Base-by-base conservation (phyloP, 2,329 filamentous ascomycete genomes). In the Hypoxylon sp. region DNA sequence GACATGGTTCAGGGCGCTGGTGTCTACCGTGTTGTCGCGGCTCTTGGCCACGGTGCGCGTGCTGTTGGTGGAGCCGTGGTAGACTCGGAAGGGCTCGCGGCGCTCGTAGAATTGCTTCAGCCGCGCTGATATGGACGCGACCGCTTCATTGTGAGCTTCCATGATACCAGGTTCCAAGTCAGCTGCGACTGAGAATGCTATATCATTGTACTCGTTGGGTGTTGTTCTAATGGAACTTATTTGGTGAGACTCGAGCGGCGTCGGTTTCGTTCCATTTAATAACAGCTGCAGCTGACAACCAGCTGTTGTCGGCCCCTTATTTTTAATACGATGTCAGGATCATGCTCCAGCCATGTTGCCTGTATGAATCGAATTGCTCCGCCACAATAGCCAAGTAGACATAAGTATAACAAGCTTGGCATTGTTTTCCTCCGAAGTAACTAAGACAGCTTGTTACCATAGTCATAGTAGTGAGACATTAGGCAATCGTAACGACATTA, bases 41-140 rank as follows among this genome's bases (percentile, higher is more conserved):
- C 73, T 74, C 24, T 79, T 79, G 17, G 77, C 74, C 6, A 80
- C 79, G 21, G 81, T 81, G 6, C 90, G 86, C 31, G 90, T 92
- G 73, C 86, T 90, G 75, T 91, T 92, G 21, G 89, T 92, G 0
- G 88, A 86, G 59, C 90, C 90, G 74, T 92, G 89, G 66, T 86
- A 89, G 69, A 92, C 87, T n/a, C 88, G 82, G 73, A 90, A 92
- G 2, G 87, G 83, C 69, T 78, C 72, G 55, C 76, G 72, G 6
- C 66, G 70, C 2, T 72, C 67, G 48, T 79, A 70, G 63, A 84
- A 83, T 3, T 76, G 67, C 55, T 72, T 72, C 26, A 83, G 74
- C 18, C 77, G 73, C 26, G 71, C 67, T 0, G 81, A 74, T 42
- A 84, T 76, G 49, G 69, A 66, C 15, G 70, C 60, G n/a, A 84